Conservation (phyloP, 331 rosid genomes). For the Dryas integrifolia region DNA sequence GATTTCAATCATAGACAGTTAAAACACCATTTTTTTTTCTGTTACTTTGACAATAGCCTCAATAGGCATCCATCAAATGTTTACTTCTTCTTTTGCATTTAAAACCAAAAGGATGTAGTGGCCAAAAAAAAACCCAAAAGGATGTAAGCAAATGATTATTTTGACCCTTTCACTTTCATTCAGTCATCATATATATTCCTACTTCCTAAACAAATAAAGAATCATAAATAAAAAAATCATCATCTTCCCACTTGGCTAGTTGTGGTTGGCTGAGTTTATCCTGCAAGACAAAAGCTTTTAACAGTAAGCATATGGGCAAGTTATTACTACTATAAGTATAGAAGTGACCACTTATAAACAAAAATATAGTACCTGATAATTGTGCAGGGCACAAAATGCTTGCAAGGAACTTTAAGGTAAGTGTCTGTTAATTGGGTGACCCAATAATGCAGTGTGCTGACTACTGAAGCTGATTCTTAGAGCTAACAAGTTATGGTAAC, state of each 20-base stretch:
- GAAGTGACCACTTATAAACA: conserved; percentile 15
- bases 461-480: conserved; percentile 33
- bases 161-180: conserved; percentile 56
- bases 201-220: conserved; percentile 53
- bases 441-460: conserved; percentile 30
- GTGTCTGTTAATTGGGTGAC: conserved; percentile 46
- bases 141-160: conserved; percentile 51
- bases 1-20: conserved; percentile 34
- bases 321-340: conserved; percentile 23
- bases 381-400: conserved; percentile 23
- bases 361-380: conserved; percentile 49
- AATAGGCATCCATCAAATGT: conserved; percentile 42
- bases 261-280: conserved; percentile 29
- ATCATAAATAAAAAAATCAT: conserved; percentile 50
- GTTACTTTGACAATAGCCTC: conserved; percentile 33
- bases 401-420: conserved; percentile 31
- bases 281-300: conserved; percentile 40
- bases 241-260: conserved; percentile 40
- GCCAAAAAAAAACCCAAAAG: conserved; percentile 17
- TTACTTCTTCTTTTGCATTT: conserved; percentile 37
- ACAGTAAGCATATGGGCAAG: conserved; percentile 34
- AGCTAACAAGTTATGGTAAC: conserved; percentile 44
- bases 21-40: conserved; percentile 23
- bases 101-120: conserved; percentile 16
- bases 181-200: conserved; percentile 42